Evolutionary conservation across 2,329 filamentous ascomycete genomes (phyloP).

Genomic region (Hymenoscyphus fraxineus): DNA sequence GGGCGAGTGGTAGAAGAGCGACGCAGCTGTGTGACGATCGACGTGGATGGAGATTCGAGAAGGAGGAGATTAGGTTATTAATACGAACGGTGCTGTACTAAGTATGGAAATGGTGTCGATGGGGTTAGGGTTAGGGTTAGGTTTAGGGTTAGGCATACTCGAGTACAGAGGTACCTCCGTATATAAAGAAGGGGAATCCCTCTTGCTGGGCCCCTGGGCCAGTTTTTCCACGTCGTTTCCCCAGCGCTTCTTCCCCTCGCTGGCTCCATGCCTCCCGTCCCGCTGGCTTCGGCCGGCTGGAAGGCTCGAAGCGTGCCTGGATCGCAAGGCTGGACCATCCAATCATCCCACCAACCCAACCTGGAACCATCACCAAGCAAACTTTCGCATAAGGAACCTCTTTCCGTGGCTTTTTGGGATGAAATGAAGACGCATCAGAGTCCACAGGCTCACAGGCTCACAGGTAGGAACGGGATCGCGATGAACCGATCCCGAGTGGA

Average conservation of each 20-base stretch:
- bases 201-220: too few relatives aligned
- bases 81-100: not conserved
- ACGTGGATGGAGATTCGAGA: not conserved
- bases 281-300: not conserved
- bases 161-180: too few relatives aligned
- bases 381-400: too few relatives aligned
- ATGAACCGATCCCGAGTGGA: too few relatives aligned
- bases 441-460: too few relatives aligned
- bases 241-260: not conserved
- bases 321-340: not conserved
- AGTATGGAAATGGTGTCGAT: too few relatives aligned
- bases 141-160: too few relatives aligned
- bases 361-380: too few relatives aligned
- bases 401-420: too few relatives aligned
- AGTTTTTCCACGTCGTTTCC: not conserved
- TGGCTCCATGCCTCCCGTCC: not conserved
- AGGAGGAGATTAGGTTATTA: not conserved
- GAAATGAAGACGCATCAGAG: too few relatives aligned
- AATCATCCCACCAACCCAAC: not conserved
- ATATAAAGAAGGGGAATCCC: constrained; percentile 1
- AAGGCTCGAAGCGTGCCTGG: not conserved
- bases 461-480: too few relatives aligned
- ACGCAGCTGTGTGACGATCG: not conserved
- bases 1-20: not conserved
- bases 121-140: too few relatives aligned